Evolutionary conservation across 495 filamentous ascomycete genomes (phyloP).

Genomic region (Annulohypoxylon nitens): DNA sequence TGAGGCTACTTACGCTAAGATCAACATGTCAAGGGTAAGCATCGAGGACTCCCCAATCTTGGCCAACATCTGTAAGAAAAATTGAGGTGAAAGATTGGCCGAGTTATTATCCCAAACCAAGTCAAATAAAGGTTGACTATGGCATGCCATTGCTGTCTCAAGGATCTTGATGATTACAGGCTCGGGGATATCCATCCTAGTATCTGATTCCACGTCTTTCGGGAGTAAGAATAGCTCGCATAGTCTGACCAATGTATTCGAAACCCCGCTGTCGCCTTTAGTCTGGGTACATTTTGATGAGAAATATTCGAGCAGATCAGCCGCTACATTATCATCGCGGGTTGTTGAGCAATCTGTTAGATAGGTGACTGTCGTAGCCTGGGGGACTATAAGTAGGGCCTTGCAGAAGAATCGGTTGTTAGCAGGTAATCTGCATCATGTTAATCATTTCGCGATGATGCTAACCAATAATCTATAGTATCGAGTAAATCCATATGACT

Average conservation of each 20-base stretch:
- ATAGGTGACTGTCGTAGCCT: slow-evolving; percentile 4
- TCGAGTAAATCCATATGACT: slow-evolving; percentile 8
- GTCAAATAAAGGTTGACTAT: slow-evolving; percentile 11
- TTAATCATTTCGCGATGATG: not conserved
- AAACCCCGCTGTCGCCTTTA: not conserved
- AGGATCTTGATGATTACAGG: slow-evolving; percentile 16
- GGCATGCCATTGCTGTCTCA: slow-evolving; percentile 2
- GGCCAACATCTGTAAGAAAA: slow-evolving; percentile 11
- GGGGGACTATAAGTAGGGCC: slow-evolving; percentile 32
- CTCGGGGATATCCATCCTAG: slow-evolving; percentile 9
- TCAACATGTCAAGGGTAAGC: slow-evolving; percentile 3
- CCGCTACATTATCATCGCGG: not conserved
- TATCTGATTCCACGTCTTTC: not conserved
- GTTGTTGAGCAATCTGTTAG: not conserved
- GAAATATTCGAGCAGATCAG: slow-evolving; percentile 18
- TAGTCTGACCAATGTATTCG: not conserved
- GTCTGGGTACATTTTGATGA: slow-evolving; percentile 2
- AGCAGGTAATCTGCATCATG: no score
- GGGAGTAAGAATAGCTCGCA: slow-evolving; percentile 4
- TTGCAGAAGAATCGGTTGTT: not conserved
- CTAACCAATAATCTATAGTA: slow-evolving; percentile 30
- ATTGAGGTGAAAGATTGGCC: slow-evolving; percentile 9
- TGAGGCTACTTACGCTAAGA: slow-evolving; percentile 12
- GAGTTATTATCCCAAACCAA: slow-evolving; percentile 18
- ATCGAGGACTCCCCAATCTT: slow-evolving; percentile 2